phyloP scores from a whole-genome alignment of 768 basidiomycete genomes.

The Russula earlei region DNA sequence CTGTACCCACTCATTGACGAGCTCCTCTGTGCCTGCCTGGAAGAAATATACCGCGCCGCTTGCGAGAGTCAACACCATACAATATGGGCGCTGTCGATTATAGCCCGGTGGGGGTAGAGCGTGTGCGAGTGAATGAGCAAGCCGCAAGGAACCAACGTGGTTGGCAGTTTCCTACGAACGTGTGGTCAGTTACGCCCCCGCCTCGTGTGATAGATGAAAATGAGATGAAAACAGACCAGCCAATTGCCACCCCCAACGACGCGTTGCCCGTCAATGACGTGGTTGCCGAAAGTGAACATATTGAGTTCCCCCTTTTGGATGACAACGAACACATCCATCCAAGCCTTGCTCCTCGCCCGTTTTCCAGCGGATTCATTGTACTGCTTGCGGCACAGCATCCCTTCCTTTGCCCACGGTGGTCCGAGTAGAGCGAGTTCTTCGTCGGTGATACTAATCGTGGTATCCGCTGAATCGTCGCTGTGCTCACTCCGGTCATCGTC shows the following conservation, averaged over 20 bases:
- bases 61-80: slow-evolving; percentile 87
- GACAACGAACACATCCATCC: slow-evolving; percentile 94
- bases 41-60: slow-evolving; percentile 94
- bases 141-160: slow-evolving; percentile 68
- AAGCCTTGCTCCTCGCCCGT: slow-evolving; percentile 78
- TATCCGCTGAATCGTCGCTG: slow-evolving; percentile 57
- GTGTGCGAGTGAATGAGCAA: slow-evolving; percentile 84
- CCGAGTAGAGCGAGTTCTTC: slow-evolving; percentile 94
- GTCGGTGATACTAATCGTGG: slow-evolving; percentile 80
- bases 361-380: slow-evolving; percentile 85
- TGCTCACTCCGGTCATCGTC: slow-evolving; percentile 70
- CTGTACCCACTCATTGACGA: slow-evolving; percentile 98
- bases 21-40: slow-evolving; percentile 96
- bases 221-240: slow-evolving; percentile 83
- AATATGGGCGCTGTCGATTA: slow-evolving; percentile 81
- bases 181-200: slow-evolving; percentile 1
- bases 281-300: slow-evolving; percentile 91
- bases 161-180: slow-evolving; percentile 69
- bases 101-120: slow-evolving; percentile 87
- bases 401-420: slow-evolving; percentile 98
- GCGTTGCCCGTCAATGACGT: slow-evolving; percentile 47
- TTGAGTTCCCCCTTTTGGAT: slow-evolving; percentile 89
- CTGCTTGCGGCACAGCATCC: slow-evolving; percentile 88
- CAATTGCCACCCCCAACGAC: slow-evolving; percentile 95
- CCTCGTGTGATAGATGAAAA: not conserved